These are phyloP conservation scores for Apiospora arundinis DNA, from an alignment of 2,329 filamentous ascomycete species.

Conservation along the genomic window DNA sequence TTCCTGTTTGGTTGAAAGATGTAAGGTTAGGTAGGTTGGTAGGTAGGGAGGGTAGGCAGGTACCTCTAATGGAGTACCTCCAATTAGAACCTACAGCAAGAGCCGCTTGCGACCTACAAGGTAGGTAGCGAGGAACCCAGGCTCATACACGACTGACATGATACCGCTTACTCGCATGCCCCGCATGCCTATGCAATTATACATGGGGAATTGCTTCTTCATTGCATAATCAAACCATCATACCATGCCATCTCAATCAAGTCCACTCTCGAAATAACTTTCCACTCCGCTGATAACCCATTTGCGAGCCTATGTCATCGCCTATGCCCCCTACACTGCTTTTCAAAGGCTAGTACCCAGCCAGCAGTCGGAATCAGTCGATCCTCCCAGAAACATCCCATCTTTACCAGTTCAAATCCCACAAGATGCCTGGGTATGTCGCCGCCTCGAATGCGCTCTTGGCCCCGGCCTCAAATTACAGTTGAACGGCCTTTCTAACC, in stretches of 20 bases:
- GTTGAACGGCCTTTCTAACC: not conserved
- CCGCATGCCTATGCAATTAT: not conserved
- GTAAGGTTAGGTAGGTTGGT: not conserved
- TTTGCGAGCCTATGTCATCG: not conserved
- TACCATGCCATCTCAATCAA: not conserved
- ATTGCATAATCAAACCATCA: not conserved
- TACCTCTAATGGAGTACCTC: not conserved
- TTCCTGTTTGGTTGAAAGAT: conserved; percentile 6
- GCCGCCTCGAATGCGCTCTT: not conserved
- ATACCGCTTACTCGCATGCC: not conserved
- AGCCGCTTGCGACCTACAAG: not conserved
- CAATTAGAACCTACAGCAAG: no score
- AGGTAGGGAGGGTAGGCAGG: not conserved
- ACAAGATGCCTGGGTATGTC: conserved; percentile 21
- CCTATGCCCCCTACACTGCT: not conserved
- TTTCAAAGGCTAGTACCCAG: not conserved
- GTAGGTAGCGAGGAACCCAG: not conserved
- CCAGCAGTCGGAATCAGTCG: not conserved
- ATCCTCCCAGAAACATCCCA: not conserved
- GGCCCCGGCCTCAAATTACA: not conserved
- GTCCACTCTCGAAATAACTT: not conserved
- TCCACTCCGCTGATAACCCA: not conserved
- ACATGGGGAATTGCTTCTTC: not conserved
- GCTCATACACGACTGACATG: no score
- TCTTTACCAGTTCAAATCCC: not conserved